phyloP scores from a whole-genome alignment of 805 yeast genomes.

The Dipodascus albidus region DNA sequence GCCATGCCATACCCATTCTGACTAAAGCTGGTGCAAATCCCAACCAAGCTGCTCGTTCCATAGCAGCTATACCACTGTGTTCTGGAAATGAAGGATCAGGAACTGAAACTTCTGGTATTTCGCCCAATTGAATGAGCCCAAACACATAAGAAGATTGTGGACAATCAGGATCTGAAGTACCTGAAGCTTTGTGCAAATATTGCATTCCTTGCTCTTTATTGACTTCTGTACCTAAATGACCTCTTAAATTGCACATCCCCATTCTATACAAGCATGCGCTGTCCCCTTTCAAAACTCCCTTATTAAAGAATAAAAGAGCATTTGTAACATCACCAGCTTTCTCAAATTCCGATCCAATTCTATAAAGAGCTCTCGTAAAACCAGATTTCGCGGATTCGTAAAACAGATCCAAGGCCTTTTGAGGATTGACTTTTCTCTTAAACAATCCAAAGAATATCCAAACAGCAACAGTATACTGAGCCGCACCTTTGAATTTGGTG shows the following conservation, averaged over 20 bases:
- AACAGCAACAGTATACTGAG: conserved; percentile 21
- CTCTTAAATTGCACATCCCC: conserved; percentile 24
- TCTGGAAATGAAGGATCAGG: conserved; percentile 7
- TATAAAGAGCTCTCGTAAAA: conserved; percentile 26
- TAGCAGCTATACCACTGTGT: conserved; percentile 7
- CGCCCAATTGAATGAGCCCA: conserved; percentile 28
- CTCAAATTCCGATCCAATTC: conserved; percentile 27
- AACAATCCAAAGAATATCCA: conserved; percentile 21
- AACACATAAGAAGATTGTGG: conserved; percentile 29
- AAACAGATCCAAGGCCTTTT: conserved; percentile 18
- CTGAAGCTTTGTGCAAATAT: conserved; percentile 20
- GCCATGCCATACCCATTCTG: conserved; percentile 28
- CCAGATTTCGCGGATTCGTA: conserved; percentile 24
- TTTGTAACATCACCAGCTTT: conserved; percentile 19
- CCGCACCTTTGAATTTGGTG: conserved; percentile 17
- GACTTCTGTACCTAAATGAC: conserved; percentile 20
- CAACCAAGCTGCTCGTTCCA: conserved; percentile 26
- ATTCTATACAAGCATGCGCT: conserved; percentile 29
- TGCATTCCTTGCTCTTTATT: conserved; percentile 18
- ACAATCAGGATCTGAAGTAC: conserved; percentile 26
- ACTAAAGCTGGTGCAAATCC: conserved; percentile 28
- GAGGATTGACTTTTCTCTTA: conserved; percentile 13
- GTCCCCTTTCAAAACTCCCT: conserved; percentile 27
- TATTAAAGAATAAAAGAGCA: conserved; percentile 24
- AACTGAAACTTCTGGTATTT: conserved; percentile 14